phyloP scores from a whole-genome alignment of 1,139 yeast species.

The Protomyces arabidopsidicola region DNA sequence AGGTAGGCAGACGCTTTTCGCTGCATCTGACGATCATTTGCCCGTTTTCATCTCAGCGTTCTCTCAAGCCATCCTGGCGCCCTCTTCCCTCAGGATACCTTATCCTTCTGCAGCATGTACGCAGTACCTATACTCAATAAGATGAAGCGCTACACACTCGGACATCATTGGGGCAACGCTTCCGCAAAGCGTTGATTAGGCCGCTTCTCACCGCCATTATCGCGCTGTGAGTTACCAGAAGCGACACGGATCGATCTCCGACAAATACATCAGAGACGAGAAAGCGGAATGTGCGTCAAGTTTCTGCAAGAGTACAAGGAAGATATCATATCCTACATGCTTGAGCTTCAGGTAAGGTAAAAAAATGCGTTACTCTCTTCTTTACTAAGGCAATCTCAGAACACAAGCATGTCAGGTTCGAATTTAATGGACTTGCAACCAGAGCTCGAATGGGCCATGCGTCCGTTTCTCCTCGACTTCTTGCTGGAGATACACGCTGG shows the following conservation, averaged over 20 bases:
- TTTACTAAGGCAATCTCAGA: slow-evolving; percentile 36
- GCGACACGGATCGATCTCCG: neutral
- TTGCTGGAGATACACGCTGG: slow-evolving; percentile 75
- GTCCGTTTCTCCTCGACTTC: slow-evolving; percentile 81
- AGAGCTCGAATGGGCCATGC: slow-evolving; percentile 87
- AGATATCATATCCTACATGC: slow-evolving; percentile 41
- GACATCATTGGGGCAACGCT: slow-evolving; percentile 12
- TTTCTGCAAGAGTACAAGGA: slow-evolving; percentile 41
- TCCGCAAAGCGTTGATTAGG: slow-evolving; percentile 12
- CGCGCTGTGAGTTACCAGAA: slow-evolving; percentile 5
- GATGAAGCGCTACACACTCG: slow-evolving; percentile 16
- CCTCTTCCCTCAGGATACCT: neutral
- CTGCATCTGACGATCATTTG: too few relatives aligned
- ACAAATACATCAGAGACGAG: slow-evolving; percentile 28
- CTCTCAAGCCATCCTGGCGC: neutral
- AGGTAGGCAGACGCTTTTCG: too few relatives aligned
- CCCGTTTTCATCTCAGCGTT: neutral
- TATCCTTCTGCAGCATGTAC: too few relatives aligned
- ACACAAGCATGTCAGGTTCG: slow-evolving; percentile 46
- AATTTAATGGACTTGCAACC: slow-evolving; percentile 86
- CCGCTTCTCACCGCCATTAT: slow-evolving; percentile 21
- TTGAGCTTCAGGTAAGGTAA: slow-evolving; percentile 37
- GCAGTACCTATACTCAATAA: neutral
- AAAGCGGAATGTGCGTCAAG: slow-evolving; percentile 32
- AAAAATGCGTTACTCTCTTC: neutral